Conservation (phyloP, 2,329 filamentous ascomycete species). For the Phoma sp. region DNA sequence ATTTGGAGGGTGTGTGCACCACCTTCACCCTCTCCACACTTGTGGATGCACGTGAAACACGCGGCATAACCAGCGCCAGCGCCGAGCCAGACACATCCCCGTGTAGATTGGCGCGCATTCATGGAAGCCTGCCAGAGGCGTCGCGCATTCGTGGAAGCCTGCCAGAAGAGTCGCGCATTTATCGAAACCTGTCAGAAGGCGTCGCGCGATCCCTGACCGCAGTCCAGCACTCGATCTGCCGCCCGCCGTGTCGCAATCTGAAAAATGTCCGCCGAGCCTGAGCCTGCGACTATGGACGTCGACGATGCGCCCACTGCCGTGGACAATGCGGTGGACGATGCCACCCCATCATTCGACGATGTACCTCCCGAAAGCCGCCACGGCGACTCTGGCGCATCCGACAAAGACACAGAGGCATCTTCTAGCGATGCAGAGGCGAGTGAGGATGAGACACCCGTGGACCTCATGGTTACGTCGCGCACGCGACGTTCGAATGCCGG, state of each 20-base stretch:
- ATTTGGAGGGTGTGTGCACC: neutral
- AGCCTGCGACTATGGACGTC: conserved; percentile 21
- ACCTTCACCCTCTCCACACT: conserved; percentile 4
- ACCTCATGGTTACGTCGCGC: conserved; percentile 49
- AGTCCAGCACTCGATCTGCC: conserved; percentile 17
- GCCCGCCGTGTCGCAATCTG: neutral
- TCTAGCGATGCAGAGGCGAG: conserved; percentile 23
- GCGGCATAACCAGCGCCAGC: conserved; percentile 5
- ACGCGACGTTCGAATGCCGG: conserved; percentile 48
- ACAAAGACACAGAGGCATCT: neutral
- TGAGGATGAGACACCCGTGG: conserved; percentile 37
- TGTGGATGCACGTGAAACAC: conserved; percentile 31
- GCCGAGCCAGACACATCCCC: conserved; percentile 1
- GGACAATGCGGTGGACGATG: neutral
- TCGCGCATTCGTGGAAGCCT: conserved; percentile 1
- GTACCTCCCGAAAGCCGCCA: conserved; percentile 13
- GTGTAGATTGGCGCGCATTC: neutral
- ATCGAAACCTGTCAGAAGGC: conserved; percentile 38
- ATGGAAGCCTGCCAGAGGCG: conserved; percentile 2
- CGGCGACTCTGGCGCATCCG: conserved; percentile 24
- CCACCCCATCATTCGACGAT: conserved; percentile 3
- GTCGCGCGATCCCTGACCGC: conserved; percentile 28
- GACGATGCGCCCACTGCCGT: conserved; percentile 13
- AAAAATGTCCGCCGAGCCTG: conserved; percentile 22
- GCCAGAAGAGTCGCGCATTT: too few relatives aligned